Evolutionary conservation across 306 rosid species (phyloP), one percentile per base, ranked within the genome.

Genomic region (Trichosanthes truncata): DNA sequence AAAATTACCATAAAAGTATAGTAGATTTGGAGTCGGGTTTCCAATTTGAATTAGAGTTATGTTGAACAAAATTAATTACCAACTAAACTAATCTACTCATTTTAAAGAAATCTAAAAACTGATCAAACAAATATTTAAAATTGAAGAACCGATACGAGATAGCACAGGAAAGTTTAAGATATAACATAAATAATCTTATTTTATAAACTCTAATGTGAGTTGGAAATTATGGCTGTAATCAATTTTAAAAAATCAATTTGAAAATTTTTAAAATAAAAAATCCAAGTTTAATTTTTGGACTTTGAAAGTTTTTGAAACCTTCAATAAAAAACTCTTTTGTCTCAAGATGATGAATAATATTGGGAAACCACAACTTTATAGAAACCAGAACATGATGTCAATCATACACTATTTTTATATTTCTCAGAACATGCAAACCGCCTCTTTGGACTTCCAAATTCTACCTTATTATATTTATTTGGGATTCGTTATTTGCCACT

Each of bases 301-400:
- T 8, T 35, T 38, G 48, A 43, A 31, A 38, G 6, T 18, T 66
- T 20, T 66, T 66, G 74, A 66, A 66, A 66, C 0, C 17, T 20
- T 66, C 26, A 38, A 66, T 66, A 38, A 38, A n/a, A 66, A 36
- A 66, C 7, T 66, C 13, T 1, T 18, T 33, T 5, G 18, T 15
- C 9, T 63, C 6, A 3, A 66, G 45, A 36, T 36, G 29, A 1
- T 38, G 29, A 29, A 29, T 29, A 66, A 66, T 38, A 66, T 66
- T 66, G 74, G 74, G 49, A 36, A 66, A 66, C 74, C 74, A 66
- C 46, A 66, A 66, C 73, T 65, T 65, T 65, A 36, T 65, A 65
- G 26, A 65, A 65, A 35, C 25, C 1, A 65, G 73, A 65, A 65
- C 74, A 66, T 66, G 48, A 7, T 66, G 21, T 35, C 26, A 38